phyloP scores from a whole-genome alignment of 129 eudicot genomes.

The Flaveria bidentis region DNA sequence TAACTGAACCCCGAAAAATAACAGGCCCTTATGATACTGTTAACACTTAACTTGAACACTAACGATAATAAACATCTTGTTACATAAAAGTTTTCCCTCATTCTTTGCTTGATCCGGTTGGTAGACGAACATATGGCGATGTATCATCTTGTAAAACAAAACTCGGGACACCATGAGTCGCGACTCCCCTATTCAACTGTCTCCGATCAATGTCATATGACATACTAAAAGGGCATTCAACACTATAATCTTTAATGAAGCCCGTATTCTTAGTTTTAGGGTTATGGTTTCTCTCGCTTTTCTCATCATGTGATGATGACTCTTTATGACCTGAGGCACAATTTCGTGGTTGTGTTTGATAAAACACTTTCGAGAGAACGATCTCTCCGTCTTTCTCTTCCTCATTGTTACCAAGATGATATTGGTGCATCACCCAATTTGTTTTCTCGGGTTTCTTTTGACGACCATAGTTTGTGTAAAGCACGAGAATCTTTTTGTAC shows the following conservation, averaged over 20 bases:
- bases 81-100: constrained; percentile 21
- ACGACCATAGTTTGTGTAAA: constrained; percentile 89
- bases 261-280: constrained; percentile 30
- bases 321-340: constrained; percentile 53
- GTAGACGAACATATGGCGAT: constrained; percentile 49
- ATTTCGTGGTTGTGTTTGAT: constrained; percentile 95
- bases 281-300: constrained; percentile 30
- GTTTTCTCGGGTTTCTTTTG: constrained; percentile 94
- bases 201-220: constrained; percentile 46
- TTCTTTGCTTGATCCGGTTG: constrained; percentile 58
- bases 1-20: constrained; percentile 13
- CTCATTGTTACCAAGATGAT: constrained; percentile 81
- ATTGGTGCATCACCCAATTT: constrained; percentile 98
- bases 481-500: constrained; percentile 87
- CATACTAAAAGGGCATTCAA: constrained; percentile 36
- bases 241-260: constrained; percentile 46
- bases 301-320: constrained; percentile 22
- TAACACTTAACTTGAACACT: constrained; percentile 21
- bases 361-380: constrained; percentile 90
- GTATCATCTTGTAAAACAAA: constrained; percentile 58
- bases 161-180: constrained; percentile 55
- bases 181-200: constrained; percentile 48
- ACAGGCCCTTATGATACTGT: constrained; percentile 29
- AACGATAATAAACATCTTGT: constrained; percentile 24
- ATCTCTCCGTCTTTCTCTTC: constrained; percentile 96